Percentiles rank a stretch among this genome's conserved stretches.
phyloP scores from a whole-genome alignment of 164 flowering plant genomes.

The Stephania japonica region DNA sequence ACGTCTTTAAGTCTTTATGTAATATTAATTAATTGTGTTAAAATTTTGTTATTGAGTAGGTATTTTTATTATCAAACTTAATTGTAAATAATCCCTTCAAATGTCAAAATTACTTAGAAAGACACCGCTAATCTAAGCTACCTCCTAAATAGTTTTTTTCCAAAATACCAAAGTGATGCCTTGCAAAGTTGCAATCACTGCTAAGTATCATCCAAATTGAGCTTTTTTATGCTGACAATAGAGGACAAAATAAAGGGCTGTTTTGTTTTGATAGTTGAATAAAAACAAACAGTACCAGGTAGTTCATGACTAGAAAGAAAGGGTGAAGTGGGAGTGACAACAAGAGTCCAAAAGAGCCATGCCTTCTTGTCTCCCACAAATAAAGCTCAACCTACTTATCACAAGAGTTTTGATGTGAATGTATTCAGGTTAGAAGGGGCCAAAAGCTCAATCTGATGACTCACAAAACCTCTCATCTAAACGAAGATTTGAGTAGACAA shows the following conservation, averaged over 20 bases:
- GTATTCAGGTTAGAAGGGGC: neutral
- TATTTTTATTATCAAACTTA: too few relatives aligned
- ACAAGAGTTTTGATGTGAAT: neutral
- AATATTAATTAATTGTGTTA: too few relatives aligned
- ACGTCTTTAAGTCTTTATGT: too few relatives aligned
- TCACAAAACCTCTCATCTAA: neutral
- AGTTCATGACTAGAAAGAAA: neutral
- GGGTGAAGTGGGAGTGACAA: neutral
- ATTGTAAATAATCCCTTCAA: too few relatives aligned
- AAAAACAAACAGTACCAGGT: neutral
- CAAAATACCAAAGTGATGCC: too few relatives aligned
- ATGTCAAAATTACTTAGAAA: too few relatives aligned
- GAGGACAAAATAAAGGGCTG: neutral
- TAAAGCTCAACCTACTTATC: neutral
- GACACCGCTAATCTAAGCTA: too few relatives aligned
- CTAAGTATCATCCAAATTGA: too few relatives aligned
- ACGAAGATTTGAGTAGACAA: neutral
- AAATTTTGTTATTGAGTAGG: too few relatives aligned
- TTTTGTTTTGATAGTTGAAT: neutral
- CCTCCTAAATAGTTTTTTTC: too few relatives aligned
- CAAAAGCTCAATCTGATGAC: neutral
- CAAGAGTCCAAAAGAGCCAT: neutral
- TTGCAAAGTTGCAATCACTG: too few relatives aligned
- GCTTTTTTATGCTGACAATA: conserved; percentile 1
- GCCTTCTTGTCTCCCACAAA: neutral